Conservation (phyloP, 768 basidiomycete genomes). For the Agaricus subrufescens region DNA sequence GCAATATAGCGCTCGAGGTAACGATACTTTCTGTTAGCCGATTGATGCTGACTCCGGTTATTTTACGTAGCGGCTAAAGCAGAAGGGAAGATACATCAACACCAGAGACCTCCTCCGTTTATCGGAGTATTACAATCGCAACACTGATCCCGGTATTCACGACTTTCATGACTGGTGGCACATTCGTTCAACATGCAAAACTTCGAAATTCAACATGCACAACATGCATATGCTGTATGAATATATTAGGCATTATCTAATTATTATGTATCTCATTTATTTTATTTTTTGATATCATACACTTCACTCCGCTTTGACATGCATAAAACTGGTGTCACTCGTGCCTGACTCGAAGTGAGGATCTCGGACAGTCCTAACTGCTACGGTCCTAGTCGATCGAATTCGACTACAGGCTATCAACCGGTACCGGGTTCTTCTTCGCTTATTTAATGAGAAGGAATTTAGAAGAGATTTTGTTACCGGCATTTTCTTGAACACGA, state of each 20-base stretch:
- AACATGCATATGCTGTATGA: too few species aligned
- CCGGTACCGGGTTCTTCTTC: too few species aligned
- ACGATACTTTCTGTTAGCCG: constrained; percentile 13
- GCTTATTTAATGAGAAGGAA: too few species aligned
- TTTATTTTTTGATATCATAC: neutral
- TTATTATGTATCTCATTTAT: neutral
- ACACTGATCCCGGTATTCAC: constrained; percentile 12
- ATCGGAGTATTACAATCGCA: constrained; percentile 54
- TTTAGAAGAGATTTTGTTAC: too few species aligned
- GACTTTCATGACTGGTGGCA: neutral
- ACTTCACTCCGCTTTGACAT: too few species aligned
- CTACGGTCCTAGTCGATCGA: neutral
- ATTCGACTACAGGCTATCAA: neutral
- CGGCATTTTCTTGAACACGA: too few species aligned
- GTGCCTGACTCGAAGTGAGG: too few species aligned
- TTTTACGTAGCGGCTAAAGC: constrained; percentile 45
- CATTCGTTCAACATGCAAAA: neutral
- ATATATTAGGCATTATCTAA: too few species aligned
- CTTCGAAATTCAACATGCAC: too few species aligned
- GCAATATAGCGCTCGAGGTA: constrained; percentile 62
- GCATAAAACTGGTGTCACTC: too few species aligned
- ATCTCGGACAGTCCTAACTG: neutral
- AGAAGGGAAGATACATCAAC: constrained; percentile 39
- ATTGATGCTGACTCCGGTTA: constrained; percentile 9
- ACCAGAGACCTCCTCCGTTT: constrained; percentile 53